Conservation (phyloP, 2,329 filamentous ascomycete genomes). For the Cercospora sojina region DNA sequence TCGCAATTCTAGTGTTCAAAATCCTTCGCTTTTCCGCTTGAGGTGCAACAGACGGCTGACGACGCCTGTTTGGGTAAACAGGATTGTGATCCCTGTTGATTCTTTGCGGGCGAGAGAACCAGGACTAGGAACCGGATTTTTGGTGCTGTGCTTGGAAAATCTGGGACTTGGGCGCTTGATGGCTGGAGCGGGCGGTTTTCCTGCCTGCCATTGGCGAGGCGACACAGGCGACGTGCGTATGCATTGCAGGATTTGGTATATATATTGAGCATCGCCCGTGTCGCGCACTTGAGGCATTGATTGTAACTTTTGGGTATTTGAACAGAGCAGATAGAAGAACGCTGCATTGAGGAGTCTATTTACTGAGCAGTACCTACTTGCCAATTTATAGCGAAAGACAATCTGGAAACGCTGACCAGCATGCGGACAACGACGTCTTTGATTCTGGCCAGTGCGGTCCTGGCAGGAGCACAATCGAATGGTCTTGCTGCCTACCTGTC, state of each 20-base stretch:
- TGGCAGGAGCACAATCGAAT: constrained; percentile 10
- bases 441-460: not conserved
- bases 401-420: not conserved
- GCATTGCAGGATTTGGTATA: not conserved
- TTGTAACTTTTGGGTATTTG: no score
- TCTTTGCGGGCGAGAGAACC: not conserved
- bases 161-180: not conserved
- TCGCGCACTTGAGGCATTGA: not conserved
- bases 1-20: not conserved
- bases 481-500: constrained; percentile 24
- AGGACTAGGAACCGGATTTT: not conserved
- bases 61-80: not conserved
- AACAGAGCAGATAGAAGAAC: no score
- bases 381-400: not conserved
- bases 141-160: not conserved
- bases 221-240: not conserved
- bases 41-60: not conserved
- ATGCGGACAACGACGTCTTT: constrained; percentile 2
- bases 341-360: not conserved
- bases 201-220: not conserved
- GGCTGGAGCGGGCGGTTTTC: not conserved
- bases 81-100: not conserved
- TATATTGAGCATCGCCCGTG: not conserved
- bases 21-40: not conserved
- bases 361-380: not conserved